phyloP scores from a whole-genome alignment of 805 yeast species.

The Saturnispora zaruensis region DNA sequence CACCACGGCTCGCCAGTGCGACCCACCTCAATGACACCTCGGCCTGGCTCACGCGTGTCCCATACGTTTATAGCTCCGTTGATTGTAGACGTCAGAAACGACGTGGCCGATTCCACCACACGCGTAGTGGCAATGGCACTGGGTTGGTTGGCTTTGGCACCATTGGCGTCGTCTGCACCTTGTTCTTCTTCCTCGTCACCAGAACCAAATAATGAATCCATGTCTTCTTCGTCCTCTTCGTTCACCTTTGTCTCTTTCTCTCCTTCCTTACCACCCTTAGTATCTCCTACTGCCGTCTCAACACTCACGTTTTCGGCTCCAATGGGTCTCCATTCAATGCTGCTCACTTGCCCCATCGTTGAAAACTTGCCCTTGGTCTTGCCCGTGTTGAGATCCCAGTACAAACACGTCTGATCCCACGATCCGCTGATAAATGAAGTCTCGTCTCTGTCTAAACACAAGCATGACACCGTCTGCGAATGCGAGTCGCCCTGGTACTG shows the following conservation, averaged over 20 bases:
- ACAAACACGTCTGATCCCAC: slow-evolving; percentile 76
- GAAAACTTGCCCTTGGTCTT: slow-evolving; percentile 39
- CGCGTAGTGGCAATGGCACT: slow-evolving; percentile 10
- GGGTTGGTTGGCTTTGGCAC: background rate
- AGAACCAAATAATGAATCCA: slow-evolving; percentile 41
- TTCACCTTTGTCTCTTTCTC: slow-evolving; percentile 8
- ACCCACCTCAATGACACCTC: slow-evolving; percentile 31
- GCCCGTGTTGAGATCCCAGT: slow-evolving; percentile 86
- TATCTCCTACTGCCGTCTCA: slow-evolving; percentile 19
- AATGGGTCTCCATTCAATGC: slow-evolving; percentile 63
- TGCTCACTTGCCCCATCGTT: slow-evolving; percentile 71
- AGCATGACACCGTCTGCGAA: slow-evolving; percentile 62
- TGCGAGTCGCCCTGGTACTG: slow-evolving; percentile 34
- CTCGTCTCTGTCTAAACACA: slow-evolving; percentile 55
- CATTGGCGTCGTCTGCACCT: background rate
- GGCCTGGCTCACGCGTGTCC: slow-evolving; percentile 53
- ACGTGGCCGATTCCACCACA: slow-evolving; percentile 29
- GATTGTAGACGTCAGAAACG: slow-evolving; percentile 71
- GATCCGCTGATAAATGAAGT: slow-evolving; percentile 67
- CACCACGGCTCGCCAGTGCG: slow-evolving; percentile 88
- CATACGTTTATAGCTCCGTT: slow-evolving; percentile 78
- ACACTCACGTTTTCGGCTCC: slow-evolving; percentile 28
- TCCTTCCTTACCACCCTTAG: slow-evolving; percentile 25
- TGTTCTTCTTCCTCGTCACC: slow-evolving; percentile 30
- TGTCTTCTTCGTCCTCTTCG: slow-evolving; percentile 14